These are phyloP conservation scores for Cyclaneusma minus DNA, from an alignment of 2,329 filamentous ascomycete species.

Conservation along the genomic window DNA sequence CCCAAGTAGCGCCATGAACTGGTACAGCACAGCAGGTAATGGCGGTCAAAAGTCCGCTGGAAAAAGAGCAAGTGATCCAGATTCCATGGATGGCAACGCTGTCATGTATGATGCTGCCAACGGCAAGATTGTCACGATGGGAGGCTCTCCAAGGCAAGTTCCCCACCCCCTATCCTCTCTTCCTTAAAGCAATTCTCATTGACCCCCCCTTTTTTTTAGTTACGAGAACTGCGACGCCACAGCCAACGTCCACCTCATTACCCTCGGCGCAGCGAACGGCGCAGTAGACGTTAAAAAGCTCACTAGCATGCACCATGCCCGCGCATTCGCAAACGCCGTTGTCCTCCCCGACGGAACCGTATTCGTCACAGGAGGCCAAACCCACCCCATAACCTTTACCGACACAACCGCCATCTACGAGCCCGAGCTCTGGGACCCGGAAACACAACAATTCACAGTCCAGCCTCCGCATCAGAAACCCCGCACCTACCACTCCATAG, in stretches of 20 bases:
- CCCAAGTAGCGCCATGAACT: constrained; percentile 37
- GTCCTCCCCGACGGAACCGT: constrained; percentile 32
- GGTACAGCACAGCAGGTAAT: constrained; percentile 31
- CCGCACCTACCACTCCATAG: constrained; percentile 33
- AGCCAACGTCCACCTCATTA: constrained; percentile 31
- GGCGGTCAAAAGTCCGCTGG: constrained; percentile 28
- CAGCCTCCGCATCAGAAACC: constrained; percentile 23
- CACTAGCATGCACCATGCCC: constrained; percentile 21
- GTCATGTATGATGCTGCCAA: constrained; percentile 39
- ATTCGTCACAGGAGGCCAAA: constrained; percentile 31
- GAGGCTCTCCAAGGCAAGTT: constrained; percentile 31
- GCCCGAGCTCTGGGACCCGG: constrained; percentile 31
- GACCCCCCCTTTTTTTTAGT: no score
- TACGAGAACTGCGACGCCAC: constrained; percentile 29
- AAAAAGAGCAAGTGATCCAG: constrained; percentile 23
- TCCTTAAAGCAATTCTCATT: no score
- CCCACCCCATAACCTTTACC: constrained; percentile 25
- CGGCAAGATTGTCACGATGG: constrained; percentile 38
- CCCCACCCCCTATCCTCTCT: no score
- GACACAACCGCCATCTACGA: constrained; percentile 25
- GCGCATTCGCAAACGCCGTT: constrained; percentile 29
- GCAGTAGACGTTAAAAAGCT: constrained; percentile 17
- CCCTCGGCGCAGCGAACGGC: constrained; percentile 21
- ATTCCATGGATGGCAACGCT: constrained; percentile 38
- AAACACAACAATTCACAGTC: constrained; percentile 22